Evolutionary conservation across 2,329 filamentous ascomycete species (phyloP), one percentile per base, ranked within the genome.

Genomic region (Hypoxylon sp.): DNA sequence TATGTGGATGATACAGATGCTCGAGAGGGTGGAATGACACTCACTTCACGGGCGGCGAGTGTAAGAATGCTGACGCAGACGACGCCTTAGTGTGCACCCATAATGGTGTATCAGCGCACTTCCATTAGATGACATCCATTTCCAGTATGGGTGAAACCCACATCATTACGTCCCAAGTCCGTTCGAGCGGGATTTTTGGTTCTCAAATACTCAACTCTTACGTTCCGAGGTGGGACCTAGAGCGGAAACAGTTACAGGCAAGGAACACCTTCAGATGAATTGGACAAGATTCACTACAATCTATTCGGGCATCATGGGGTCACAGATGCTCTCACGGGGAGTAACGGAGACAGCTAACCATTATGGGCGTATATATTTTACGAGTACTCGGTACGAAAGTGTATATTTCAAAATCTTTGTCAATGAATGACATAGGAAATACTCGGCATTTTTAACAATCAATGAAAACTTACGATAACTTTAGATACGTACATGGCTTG

Each of bases 31-130:
- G 8, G 50, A 37, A 37, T 26, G 37, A 26, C 22, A 17, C 39
- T 46, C 58, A 42, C 29, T 57, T 54, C 53, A 17, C 26, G 29
- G 54, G 59, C 33, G 33, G 47, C 31, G 42, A 33, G 31, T 54
- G 59, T 67, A 51, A 66, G 63, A 26, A 50, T 60, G 55, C 55
- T 55, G 55, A 60, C 39, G 53, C 47, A 53, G 52, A 53, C 58
- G 14, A 46, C 13, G 11, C 8, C 29, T 14, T 24, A 48, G 17
- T 48, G 4, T 35, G 19, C 39, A 47, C 9, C 26, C n/a, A n/a
- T 31, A 19, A 10, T 57, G 26, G 6, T 58, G 24, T 39, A 29
- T 24, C 31, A 22, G 31, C 22, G 29, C 17, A 39, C 44, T 50
- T 50, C 24, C 10, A n/a, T 17, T n/a, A 6, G 24, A 13, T 19